Conservation (phyloP, 345 rosid species). For the Ceriops zippeliana region DNA sequence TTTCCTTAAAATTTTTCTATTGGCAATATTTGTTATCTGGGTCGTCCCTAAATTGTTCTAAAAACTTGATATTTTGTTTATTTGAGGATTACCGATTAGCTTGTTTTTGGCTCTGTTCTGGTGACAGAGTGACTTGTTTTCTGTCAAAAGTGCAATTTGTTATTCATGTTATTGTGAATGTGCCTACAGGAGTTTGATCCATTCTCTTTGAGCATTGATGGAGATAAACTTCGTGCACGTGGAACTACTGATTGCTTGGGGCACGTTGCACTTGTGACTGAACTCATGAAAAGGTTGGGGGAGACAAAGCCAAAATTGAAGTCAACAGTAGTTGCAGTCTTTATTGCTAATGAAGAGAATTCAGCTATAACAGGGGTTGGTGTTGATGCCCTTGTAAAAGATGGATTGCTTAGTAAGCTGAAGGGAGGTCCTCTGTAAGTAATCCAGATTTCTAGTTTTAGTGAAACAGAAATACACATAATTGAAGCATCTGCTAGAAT, state of each 20-base stretch:
- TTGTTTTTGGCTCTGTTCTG: too few species aligned
- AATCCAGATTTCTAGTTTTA: not conserved
- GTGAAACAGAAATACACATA: not conserved
- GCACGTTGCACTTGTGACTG: slow-evolving; percentile 85
- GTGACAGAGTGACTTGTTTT: not conserved
- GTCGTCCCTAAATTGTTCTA: too few species aligned
- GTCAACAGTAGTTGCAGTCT: slow-evolving; percentile 82
- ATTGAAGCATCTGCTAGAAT: not conserved
- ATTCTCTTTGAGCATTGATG: slow-evolving; percentile 73
- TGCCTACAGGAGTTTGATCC: slow-evolving; percentile 86
- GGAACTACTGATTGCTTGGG: slow-evolving; percentile 99
- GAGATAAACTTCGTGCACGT: slow-evolving; percentile 88
- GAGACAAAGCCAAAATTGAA: slow-evolving; percentile 66
- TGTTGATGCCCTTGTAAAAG: slow-evolving; percentile 79
- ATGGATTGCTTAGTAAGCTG: slow-evolving; percentile 75
- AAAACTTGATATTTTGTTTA: too few species aligned
- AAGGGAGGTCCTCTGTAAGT: slow-evolving; percentile 89
- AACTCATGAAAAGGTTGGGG: slow-evolving; percentile 83
- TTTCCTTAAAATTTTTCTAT: not conserved
- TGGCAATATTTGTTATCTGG: not conserved
- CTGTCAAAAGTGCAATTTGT: not conserved
- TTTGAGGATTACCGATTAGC: too few species aligned
- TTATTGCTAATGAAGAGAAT: slow-evolving; percentile 92
- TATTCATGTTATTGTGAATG: slow-evolving; percentile 1
- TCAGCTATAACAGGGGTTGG: slow-evolving; percentile 82